These are phyloP conservation scores for Ophiosphaerella korrae DNA, from an alignment of 2,329 filamentous ascomycete genomes.

Conservation along the genomic window DNA sequence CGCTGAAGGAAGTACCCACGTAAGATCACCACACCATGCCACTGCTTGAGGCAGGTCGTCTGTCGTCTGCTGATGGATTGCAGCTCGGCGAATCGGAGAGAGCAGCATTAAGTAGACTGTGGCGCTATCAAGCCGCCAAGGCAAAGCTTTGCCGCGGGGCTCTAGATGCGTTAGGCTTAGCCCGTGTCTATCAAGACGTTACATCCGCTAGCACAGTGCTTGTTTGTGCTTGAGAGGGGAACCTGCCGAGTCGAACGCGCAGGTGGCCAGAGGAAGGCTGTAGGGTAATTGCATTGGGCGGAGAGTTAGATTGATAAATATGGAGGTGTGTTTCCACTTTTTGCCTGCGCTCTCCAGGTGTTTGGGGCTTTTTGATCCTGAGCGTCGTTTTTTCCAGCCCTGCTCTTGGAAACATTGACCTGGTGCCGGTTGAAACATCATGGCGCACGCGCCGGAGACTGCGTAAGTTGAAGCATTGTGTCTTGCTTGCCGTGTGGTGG, in stretches of 20 bases:
- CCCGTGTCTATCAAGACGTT: conserved; percentile 33
- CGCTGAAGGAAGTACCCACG: conserved; percentile 18
- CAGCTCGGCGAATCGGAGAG: not conserved
- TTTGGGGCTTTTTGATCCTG: conserved; percentile 10
- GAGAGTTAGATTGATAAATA: conserved; percentile 27
- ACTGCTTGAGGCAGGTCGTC: conserved; percentile 32
- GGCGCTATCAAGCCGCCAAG: conserved; percentile 35
- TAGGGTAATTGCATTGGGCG: not conserved
- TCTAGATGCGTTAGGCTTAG: conserved; percentile 15
- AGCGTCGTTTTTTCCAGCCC: conserved; percentile 6
- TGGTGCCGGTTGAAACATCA: conserved; percentile 13
- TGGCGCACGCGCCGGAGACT: conserved; percentile 36
- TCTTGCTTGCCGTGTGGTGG: not conserved
- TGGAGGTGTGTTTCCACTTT: conserved; percentile 20
- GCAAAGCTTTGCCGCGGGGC: conserved; percentile 28
- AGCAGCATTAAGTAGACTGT: conserved; percentile 8
- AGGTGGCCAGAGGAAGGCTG: conserved; percentile 3
- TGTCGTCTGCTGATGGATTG: conserved; percentile 23
- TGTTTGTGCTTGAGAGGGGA: conserved; percentile 29
- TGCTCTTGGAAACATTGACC: conserved; percentile 14
- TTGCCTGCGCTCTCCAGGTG: conserved; percentile 13
- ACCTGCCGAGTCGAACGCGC: conserved; percentile 5
- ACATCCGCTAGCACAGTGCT: conserved; percentile 36
- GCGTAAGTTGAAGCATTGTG: conserved; percentile 24
- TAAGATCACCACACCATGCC: conserved; percentile 23